phyloP scores from a whole-genome alignment of 495 filamentous ascomycete species.

The Neurospora sp. region DNA sequence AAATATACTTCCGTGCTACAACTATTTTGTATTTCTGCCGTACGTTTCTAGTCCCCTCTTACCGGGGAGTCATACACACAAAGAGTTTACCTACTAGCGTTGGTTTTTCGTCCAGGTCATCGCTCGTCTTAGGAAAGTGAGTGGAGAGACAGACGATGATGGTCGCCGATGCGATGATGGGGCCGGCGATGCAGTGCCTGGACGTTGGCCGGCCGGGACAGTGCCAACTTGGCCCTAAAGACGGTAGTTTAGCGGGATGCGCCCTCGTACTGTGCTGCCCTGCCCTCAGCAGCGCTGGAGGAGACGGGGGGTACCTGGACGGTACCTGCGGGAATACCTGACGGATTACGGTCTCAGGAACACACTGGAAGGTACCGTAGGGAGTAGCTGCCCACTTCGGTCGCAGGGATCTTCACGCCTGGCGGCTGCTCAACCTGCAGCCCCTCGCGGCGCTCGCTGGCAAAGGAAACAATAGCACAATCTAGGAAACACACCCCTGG shows the following conservation, averaged over 20 bases:
- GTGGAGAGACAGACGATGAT: background rate
- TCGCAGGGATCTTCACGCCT: slow-evolving; percentile 13
- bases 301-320: background rate
- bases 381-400: slow-evolving; percentile 4
- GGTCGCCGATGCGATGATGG: background rate
- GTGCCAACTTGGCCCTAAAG: background rate
- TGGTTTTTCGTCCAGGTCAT: background rate
- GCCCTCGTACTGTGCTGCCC: background rate
- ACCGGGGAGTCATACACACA: background rate
- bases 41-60: background rate
- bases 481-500: background rate
- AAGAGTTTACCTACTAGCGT: background rate
- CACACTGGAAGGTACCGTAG: background rate
- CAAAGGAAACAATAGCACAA: background rate
- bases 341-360: background rate
- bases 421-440: slow-evolving; percentile 8
- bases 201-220: background rate
- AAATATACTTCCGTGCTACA: background rate
- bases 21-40: background rate
- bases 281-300: background rate
- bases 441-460: background rate
- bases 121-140: background rate
- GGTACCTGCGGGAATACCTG: background rate
- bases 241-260: background rate
- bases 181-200: background rate